A percentile compares a stretch with the other conserved stretches of the same genome.
Conservation (phyloP, 2,329 filamentous ascomycete genomes). For the Emydomyces testavorans region DNA sequence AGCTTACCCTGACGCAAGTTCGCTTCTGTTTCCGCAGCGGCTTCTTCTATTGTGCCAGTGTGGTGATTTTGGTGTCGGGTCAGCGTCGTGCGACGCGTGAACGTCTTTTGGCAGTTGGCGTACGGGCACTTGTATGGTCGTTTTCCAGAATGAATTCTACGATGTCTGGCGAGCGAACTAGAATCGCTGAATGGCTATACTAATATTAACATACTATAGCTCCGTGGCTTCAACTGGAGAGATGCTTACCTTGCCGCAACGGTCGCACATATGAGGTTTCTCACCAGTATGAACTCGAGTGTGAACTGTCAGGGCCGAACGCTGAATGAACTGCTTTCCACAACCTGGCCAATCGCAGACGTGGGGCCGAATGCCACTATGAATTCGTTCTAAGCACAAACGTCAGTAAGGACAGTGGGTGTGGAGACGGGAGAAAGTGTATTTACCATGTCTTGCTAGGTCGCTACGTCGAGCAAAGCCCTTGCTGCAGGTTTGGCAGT, state of each 20-base stretch:
- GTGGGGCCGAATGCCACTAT: constrained; percentile 81
- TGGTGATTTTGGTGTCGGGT: constrained; percentile 95
- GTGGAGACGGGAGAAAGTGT: neutral
- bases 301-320: constrained; percentile 90
- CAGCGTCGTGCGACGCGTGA: constrained; percentile 86
- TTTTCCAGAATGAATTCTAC: constrained; percentile 89
- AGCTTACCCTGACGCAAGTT: constrained; percentile 53
- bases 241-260: constrained; percentile 74
- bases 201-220: constrained; percentile 13
- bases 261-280: constrained; percentile 96
- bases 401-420: neutral
- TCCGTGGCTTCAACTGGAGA: neutral
- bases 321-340: constrained; percentile 93
- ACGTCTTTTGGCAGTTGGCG: constrained; percentile 95
- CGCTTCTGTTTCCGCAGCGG: constrained; percentile 75
- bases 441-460: constrained; percentile 82
- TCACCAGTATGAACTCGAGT: constrained; percentile 92
- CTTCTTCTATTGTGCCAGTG: constrained; percentile 87
- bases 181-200: constrained; percentile 86
- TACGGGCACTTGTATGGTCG: constrained; percentile 96
- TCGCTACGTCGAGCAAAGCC: constrained; percentile 89
- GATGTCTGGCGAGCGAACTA: constrained; percentile 82
- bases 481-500: constrained; percentile 81
- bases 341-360: constrained; percentile 82
- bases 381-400: constrained; percentile 65